A percentile compares a stretch with the other conserved stretches of the same genome.
Evolutionary conservation across 106 monocot genomes (phyloP).

Genomic region (Apostasia ramifera): DNA sequence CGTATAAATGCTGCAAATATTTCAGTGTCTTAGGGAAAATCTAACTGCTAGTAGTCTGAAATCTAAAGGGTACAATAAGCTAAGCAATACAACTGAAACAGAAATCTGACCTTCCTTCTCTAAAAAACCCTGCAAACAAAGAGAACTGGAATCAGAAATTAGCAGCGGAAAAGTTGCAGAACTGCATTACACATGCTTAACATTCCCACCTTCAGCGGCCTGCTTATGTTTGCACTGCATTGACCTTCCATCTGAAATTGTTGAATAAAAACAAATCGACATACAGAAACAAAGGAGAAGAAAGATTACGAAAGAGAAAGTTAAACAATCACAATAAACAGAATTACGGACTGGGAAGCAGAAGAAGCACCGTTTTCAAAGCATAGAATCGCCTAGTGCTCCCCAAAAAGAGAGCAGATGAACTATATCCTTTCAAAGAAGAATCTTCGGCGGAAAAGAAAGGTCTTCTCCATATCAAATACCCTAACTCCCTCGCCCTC

Average conservation of each 20-base stretch:
- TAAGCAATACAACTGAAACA: background rate
- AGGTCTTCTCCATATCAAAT: background rate
- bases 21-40: too few relatives aligned
- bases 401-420: background rate
- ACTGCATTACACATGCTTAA: background rate
- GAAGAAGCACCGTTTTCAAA: background rate
- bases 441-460: background rate
- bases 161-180: background rate
- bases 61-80: background rate
- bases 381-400: background rate
- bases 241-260: background rate
- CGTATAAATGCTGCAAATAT: too few relatives aligned
- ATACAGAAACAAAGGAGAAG: too few relatives aligned
- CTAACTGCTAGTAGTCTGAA: too few relatives aligned
- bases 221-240: background rate
- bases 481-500: slow-evolving; percentile 4
- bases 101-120: slow-evolving; percentile 1
- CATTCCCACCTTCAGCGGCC: background rate
- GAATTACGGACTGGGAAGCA: background rate
- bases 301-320: background rate
- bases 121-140: background rate
- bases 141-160: slow-evolving; percentile 1
- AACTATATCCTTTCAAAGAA: background rate
- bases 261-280: background rate
- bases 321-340: background rate